Percentiles rank a stretch among this genome's conserved stretches.
These are phyloP conservation scores for Scedosporium apiospermum DNA, from an alignment of 2,329 filamentous ascomycete species.

Conservation along the genomic window DNA sequence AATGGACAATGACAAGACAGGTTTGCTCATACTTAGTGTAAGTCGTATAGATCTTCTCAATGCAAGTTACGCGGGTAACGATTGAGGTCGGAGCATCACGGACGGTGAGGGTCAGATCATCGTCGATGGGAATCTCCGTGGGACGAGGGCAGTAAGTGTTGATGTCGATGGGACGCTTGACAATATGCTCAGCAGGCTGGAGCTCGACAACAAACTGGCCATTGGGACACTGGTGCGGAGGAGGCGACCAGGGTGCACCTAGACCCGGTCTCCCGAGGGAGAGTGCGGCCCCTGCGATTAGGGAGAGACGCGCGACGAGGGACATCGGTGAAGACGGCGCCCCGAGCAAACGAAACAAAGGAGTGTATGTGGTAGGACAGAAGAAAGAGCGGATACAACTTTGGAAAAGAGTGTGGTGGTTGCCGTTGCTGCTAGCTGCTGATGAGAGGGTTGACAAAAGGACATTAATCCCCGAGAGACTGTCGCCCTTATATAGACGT, in stretches of 20 bases:
- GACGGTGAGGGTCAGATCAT: slow-evolving; percentile 6
- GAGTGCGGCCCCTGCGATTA: background rate
- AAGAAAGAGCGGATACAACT: too few relatives aligned
- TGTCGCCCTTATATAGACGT: background rate
- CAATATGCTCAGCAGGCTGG: slow-evolving; percentile 7
- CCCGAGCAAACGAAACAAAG: too few relatives aligned
- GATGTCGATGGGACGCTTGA: slow-evolving; percentile 7
- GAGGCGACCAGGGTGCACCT: background rate
- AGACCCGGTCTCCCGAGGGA: background rate
- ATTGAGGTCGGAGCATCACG: slow-evolving; percentile 8
- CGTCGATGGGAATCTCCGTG: slow-evolving; percentile 8
- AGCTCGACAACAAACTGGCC: slow-evolving; percentile 1
- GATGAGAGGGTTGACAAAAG: background rate
- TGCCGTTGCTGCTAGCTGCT: background rate
- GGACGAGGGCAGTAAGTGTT: slow-evolving; percentile 4
- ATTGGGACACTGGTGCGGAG: slow-evolving; percentile 3
- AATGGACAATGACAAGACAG: background rate
- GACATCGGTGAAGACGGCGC: background rate
- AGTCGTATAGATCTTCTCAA: slow-evolving; percentile 4
- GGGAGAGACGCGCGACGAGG: background rate
- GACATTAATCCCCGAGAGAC: background rate
- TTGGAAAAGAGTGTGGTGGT: background rate
- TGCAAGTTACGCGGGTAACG: slow-evolving; percentile 8
- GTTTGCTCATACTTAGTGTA: background rate
- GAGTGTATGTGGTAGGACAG: background rate